Percentiles rank a stretch among this genome's conserved stretches.
phyloP scores from a whole-genome alignment of 345 rosid genomes.

The Litchi chinensis region DNA sequence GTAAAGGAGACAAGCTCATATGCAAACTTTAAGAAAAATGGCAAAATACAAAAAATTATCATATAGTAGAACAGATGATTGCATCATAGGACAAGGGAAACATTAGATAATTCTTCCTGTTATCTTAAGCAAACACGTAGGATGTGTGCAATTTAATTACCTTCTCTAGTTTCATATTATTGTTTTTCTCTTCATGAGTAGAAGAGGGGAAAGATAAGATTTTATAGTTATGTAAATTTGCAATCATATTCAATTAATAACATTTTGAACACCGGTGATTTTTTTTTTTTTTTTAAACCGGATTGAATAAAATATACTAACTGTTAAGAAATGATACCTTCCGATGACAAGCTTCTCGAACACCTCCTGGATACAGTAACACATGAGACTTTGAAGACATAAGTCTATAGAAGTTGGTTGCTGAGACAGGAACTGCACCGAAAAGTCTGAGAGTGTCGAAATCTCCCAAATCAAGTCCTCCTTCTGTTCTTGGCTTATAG shows the following conservation, averaged over 20 bases:
- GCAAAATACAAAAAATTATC: neutral
- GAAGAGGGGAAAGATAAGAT: neutral
- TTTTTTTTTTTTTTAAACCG: neutral
- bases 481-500: constrained; percentile 16
- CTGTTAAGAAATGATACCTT: constrained; percentile 37
- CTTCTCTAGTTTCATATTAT: neutral
- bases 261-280: neutral
- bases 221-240: neutral
- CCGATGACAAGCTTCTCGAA: constrained; percentile 72
- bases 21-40: too few relatives aligned
- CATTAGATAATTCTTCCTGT: neutral
- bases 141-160: neutral
- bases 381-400: constrained; percentile 63
- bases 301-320: neutral
- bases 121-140: neutral
- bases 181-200: neutral
- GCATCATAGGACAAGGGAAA: neutral
- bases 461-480: constrained; percentile 14
- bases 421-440: constrained; percentile 74
- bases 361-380: constrained; percentile 75
- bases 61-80: neutral
- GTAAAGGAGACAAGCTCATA: neutral
- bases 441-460: constrained; percentile 48
- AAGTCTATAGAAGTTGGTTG: constrained; percentile 58
- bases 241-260: neutral